Conservation (phyloP, 2,329 filamentous ascomycete species). For the Didymella segeticola region DNA sequence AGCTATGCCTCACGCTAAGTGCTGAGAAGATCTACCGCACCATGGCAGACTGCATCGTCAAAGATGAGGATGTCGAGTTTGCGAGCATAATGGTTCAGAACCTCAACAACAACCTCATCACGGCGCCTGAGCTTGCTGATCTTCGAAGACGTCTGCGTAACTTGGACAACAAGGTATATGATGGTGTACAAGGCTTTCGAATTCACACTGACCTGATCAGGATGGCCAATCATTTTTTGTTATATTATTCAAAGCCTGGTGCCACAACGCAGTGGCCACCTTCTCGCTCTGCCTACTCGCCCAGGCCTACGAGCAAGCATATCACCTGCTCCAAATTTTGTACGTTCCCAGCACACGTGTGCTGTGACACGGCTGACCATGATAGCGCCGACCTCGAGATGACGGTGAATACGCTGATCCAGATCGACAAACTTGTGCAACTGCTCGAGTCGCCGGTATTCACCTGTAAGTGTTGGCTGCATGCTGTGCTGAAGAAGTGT, state of each 20-base stretch:
- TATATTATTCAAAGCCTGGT: conserved; percentile 94
- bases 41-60: conserved; percentile 94
- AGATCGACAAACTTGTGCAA: conserved; percentile 98
- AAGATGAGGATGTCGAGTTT: conserved; percentile 97
- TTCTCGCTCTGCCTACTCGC: conserved; percentile 95
- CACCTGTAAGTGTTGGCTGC: conserved; percentile 70
- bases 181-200: background rate
- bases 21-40: conserved; percentile 96
- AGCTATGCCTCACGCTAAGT: conserved; percentile 90
- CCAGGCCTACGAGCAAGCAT: conserved; percentile 97
- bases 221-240: conserved; percentile 97
- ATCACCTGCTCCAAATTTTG: conserved; percentile 95
- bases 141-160: conserved; percentile 89
- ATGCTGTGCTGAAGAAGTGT: conserved; percentile 13
- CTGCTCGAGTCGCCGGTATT: conserved; percentile 97
- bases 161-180: conserved; percentile 72
- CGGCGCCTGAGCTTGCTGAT: conserved; percentile 90
- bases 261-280: conserved; percentile 96
- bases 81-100: conserved; percentile 99
- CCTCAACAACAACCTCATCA: conserved; percentile 98
- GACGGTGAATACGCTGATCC: conserved; percentile 98
- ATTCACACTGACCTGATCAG: conserved; percentile 51
- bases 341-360: conserved; percentile 54
- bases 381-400: conserved; percentile 93
- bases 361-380: conserved; percentile 29